These are phyloP conservation scores for Scytalidium sp. DNA, from an alignment of 2,329 filamentous ascomycete species.

Conservation along the genomic window DNA sequence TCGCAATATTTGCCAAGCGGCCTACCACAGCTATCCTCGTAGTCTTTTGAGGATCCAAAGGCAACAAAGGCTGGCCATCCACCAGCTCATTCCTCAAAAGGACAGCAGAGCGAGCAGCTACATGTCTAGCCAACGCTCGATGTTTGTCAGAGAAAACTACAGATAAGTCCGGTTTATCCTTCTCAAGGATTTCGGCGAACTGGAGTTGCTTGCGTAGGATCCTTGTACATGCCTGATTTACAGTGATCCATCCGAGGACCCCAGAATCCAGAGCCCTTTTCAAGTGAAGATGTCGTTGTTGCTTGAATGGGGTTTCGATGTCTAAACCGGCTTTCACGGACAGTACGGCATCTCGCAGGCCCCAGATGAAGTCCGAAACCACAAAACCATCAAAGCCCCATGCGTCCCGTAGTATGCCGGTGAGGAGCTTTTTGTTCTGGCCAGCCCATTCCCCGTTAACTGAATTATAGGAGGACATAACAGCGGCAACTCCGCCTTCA, in stretches of 20 bases:
- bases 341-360: conserved; percentile 4
- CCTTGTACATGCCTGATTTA: conserved; percentile 1
- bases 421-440: conserved; percentile 6
- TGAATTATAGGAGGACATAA: conserved; percentile 11
- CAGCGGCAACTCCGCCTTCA: conserved; percentile 7
- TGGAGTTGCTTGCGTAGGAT: conserved; percentile 6
- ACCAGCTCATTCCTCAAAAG: conserved; percentile 5
- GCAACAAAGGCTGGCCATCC: conserved; percentile 4
- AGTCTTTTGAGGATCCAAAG: conserved; percentile 2
- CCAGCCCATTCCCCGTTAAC: conserved; percentile 12
- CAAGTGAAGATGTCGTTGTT: conserved; percentile 3
- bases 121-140: conserved; percentile 2
- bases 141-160: conserved; percentile 5
- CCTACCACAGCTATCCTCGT: conserved; percentile 8
- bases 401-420: conserved; percentile 6
- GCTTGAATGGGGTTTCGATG: conserved; percentile 9
- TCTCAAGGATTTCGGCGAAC: background rate
- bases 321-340: conserved; percentile 9
- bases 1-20: conserved; percentile 6
- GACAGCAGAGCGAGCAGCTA: conserved; percentile 2
- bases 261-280: conserved; percentile 4
- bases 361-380: conserved; percentile 10
- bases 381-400: conserved; percentile 11
- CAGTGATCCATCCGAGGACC: conserved; percentile 5
- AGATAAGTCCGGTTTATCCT: background rate